Percentiles rank a stretch among this genome's conserved stretches.
Conservation (phyloP, 106 monocot species). For the Agapanthus africanus region DNA sequence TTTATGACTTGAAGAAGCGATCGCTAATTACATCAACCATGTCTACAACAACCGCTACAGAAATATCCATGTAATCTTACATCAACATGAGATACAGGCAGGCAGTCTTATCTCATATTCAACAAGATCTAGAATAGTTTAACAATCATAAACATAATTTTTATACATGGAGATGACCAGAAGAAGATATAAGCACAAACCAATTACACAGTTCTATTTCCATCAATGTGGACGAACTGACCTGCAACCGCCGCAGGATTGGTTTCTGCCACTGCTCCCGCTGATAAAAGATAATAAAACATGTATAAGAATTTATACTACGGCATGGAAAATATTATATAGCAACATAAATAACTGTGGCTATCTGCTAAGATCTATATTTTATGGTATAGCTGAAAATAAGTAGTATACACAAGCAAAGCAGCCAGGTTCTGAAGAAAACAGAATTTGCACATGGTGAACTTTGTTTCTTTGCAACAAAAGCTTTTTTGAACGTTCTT, state of each 20-base stretch:
- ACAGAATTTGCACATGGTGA: too few species aligned
- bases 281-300: slow-evolving; percentile 49
- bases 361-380: too few species aligned
- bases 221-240: slow-evolving; percentile 20
- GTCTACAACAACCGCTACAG: too few species aligned
- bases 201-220: slow-evolving; percentile 5
- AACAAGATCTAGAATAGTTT: not conserved
- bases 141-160: not conserved
- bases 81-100: not conserved
- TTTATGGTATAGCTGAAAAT: not conserved
- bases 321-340: slow-evolving; percentile 9
- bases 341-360: too few species aligned
- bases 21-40: not conserved
- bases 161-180: not conserved
- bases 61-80: not conserved
- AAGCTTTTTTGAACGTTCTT: too few species aligned
- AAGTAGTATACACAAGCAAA: too few species aligned
- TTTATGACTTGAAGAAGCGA: not conserved
- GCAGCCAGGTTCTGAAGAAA: too few species aligned
- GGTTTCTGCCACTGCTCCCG: slow-evolving; percentile 91
- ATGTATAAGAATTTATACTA: slow-evolving; percentile 20
- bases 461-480: too few species aligned
- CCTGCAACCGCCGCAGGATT: slow-evolving; percentile 89
- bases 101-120: not conserved
- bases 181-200: not conserved